Evolutionary conservation across 1,284 basidiomycete genomes (phyloP).

Genomic region (Peniophora sp.): DNA sequence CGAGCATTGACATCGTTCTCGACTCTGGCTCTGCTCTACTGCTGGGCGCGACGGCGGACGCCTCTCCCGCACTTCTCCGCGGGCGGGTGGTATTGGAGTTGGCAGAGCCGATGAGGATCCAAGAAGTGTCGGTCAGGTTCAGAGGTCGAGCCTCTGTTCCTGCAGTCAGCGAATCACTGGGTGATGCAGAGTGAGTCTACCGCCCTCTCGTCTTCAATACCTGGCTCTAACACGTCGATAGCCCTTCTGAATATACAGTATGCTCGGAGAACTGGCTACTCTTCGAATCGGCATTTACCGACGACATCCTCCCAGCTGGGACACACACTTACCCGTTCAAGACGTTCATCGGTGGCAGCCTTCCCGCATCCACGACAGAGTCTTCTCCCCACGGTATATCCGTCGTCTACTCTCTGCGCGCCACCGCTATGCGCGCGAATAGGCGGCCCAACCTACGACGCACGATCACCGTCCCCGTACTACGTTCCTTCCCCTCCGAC

Average conservation of each 20-base stretch:
- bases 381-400: conserved; percentile 31
- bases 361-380: conserved; percentile 55
- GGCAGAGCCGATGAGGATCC: conserved; percentile 65
- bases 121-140: conserved; percentile 60
- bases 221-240: neutral
- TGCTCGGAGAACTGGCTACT: neutral
- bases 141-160: neutral
- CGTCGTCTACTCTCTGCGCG: neutral
- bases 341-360: conserved; percentile 58
- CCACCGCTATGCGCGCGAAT: neutral
- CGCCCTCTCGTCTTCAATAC: neutral
- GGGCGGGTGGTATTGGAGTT: conserved; percentile 68
- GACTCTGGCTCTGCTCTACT: conserved; percentile 56
- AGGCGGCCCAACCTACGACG: conserved; percentile 43
- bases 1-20: conserved; percentile 52
- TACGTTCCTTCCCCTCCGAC: conserved; percentile 63
- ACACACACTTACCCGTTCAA: conserved; percentile 74
- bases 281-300: neutral
- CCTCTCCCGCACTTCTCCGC: conserved; percentile 58
- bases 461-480: conserved; percentile 46
- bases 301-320: conserved; percentile 28
- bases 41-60: conserved; percentile 66
- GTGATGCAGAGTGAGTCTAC: too few relatives aligned
- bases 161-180: neutral
- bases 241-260: neutral